These are phyloP conservation scores for Daldinia loculata DNA, from an alignment of 495 filamentous ascomycete genomes.

Conservation along the genomic window DNA sequence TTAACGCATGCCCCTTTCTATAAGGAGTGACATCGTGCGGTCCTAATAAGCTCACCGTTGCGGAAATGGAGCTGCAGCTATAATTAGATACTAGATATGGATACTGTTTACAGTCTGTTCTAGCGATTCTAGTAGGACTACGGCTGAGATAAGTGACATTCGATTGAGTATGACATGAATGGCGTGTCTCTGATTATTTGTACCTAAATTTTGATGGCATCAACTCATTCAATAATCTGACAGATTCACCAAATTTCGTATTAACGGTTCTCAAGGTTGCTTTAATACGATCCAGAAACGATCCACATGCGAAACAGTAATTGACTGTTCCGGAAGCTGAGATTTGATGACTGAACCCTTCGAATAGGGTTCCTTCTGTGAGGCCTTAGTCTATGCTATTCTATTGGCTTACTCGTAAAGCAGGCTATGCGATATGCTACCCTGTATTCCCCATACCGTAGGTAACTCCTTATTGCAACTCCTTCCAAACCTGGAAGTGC, in stretches of 20 bases:
- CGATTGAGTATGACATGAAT: background rate
- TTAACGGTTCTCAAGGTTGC: background rate
- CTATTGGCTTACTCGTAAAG: constrained; percentile 23
- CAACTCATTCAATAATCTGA: background rate
- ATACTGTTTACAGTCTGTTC: constrained; percentile 11
- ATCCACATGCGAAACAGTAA: background rate
- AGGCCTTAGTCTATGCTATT: background rate
- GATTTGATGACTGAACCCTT: background rate
- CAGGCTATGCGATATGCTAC: background rate
- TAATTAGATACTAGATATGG: constrained; percentile 22
- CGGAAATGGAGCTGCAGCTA: constrained; percentile 3
- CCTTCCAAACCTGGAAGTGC: constrained; percentile 12
- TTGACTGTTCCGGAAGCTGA: background rate
- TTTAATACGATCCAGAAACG: background rate
- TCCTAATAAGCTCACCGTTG: constrained; percentile 4
- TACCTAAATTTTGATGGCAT: constrained; percentile 8
- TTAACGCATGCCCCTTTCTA: constrained; percentile 14
- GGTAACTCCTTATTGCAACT: background rate
- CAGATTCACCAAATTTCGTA: background rate
- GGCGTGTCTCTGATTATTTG: constrained; percentile 6
- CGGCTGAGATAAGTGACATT: constrained; percentile 14
- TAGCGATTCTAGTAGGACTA: background rate
- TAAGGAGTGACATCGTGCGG: constrained; percentile 23
- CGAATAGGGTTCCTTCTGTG: background rate
- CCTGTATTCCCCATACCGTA: background rate